Base-by-base conservation (phyloP, 345 rosid genomes). In the Mangifera indica region DNA sequence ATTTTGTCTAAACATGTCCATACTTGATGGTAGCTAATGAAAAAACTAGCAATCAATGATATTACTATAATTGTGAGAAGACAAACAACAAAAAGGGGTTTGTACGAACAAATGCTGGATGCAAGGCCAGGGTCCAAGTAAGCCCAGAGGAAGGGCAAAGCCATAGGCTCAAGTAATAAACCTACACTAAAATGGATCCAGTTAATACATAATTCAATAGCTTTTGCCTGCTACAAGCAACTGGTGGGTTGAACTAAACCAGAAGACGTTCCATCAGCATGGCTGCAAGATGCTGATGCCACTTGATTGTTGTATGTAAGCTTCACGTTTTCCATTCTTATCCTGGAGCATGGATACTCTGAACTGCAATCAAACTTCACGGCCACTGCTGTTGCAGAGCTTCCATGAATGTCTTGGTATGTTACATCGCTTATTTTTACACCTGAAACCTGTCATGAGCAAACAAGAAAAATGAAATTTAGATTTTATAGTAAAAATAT, bases 351-450 rank as follows among this genome's bases (percentile, higher is more conserved):
- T 15, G 91, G 96, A 46, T 80, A 40, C 51, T 25, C 45, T 3
- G 82, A 60, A 63, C 91, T 90, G 57, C 93, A 90, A 46, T 86
- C 88, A 45, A 90, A 89, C 69, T 79, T 90, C 70, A 87, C 87
- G 3, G 89, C 93, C 46, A 85, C 81, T 77, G 82, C 73, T 0
- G 88, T 83, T 10, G 89, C 86, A 1, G 96, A 88, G 60, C 89
- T 83, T 74, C 96, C 96, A 15, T 84, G 85, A 37, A 88, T 79
- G 52, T 88, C 83, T 12, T 79, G 66, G 72, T 84, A 88, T 37
- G 81, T 78, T 58, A 90, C 87, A 37, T 82, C 86, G 25, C 89
- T 85, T 15, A 90, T 74, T 80, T 79, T 85, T 3, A 88, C 79
- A 7, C 91, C 91, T 7, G 91, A 90, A 24, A 18, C 88, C 90